Evolutionary conservation across 352 stramenopile species (phyloP).

Genomic region (Phytopythium oedochilum): DNA sequence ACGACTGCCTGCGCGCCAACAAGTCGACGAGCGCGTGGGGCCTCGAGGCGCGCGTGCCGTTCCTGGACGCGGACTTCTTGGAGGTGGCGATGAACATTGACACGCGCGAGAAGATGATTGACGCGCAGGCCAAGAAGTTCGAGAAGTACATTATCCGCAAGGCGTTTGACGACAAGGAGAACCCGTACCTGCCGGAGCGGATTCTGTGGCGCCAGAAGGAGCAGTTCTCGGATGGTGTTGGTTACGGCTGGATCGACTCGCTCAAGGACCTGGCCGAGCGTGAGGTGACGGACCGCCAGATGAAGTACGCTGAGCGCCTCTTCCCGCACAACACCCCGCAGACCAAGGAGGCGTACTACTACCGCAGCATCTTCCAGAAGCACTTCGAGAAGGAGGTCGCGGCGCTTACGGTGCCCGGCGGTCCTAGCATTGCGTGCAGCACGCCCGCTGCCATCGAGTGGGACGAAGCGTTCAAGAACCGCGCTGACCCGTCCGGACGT

Average conservation of each 20-base stretch:
- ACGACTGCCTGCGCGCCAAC: conserved; percentile 98
- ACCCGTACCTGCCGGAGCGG: conserved; percentile 96
- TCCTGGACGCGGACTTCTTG: conserved; percentile 98
- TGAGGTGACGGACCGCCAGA: conserved; percentile 95
- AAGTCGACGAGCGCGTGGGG: conserved; percentile 98
- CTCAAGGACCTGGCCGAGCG: conserved; percentile 94
- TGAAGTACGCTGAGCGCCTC: conserved; percentile 90
- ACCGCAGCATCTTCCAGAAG: conserved; percentile 97
- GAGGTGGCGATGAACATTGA: conserved; percentile 98
- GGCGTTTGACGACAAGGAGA: conserved; percentile 96
- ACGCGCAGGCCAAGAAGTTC: conserved; percentile 88
- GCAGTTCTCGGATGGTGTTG: conserved; percentile 99
- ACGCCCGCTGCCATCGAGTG: conserved; percentile 97
- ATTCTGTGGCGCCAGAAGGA: conserved; percentile 99
- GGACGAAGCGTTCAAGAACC: conserved; percentile 94
- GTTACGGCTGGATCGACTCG: conserved; percentile 98
- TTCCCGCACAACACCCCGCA: conserved; percentile 98
- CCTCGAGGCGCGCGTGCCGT: conserved; percentile 97
- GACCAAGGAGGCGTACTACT: conserved; percentile 97
- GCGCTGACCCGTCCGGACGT: conserved; percentile 93
- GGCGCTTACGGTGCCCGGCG: conserved; percentile 95
- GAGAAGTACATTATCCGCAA: conserved; percentile 99
- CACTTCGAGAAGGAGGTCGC: conserved; percentile 97
- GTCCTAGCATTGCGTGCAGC: conserved; percentile 98
- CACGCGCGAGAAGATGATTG: conserved; percentile 97